Evolutionary conservation across 2,329 filamentous ascomycete species (phyloP).

Genomic region (Diatrype stigma): DNA sequence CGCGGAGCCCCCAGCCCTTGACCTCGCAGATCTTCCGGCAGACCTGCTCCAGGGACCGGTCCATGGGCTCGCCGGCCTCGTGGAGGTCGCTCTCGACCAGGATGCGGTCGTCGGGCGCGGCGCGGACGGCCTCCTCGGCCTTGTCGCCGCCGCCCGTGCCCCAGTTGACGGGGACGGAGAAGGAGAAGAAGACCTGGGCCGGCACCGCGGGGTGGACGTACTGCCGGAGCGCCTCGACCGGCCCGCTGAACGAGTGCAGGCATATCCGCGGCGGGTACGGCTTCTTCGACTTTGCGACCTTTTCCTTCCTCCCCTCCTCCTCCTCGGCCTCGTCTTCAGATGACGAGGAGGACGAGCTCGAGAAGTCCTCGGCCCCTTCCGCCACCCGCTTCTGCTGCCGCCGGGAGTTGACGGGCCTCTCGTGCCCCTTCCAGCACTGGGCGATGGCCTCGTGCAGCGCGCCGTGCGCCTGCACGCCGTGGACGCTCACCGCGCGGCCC

Average conservation of each 20-base stretch:
- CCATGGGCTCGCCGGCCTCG: slow-evolving; percentile 76
- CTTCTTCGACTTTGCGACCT: slow-evolving; percentile 31
- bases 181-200: slow-evolving; percentile 78
- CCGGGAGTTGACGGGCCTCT: slow-evolving; percentile 57
- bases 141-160: slow-evolving; percentile 43
- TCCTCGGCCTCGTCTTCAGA: slow-evolving; percentile 35
- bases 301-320: slow-evolving; percentile 16
- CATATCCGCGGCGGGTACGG: slow-evolving; percentile 86
- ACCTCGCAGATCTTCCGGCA: slow-evolving; percentile 71
- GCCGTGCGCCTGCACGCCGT: slow-evolving; percentile 74
- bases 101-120: slow-evolving; percentile 72
- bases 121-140: slow-evolving; percentile 62
- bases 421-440: slow-evolving; percentile 66
- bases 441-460: slow-evolving; percentile 62
- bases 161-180: slow-evolving; percentile 81
- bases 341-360: too few species aligned
- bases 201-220: slow-evolving; percentile 73
- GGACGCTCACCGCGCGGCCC: slow-evolving; percentile 61
- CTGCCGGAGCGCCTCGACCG: slow-evolving; percentile 68
- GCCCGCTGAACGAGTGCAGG: slow-evolving; percentile 87
- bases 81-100: slow-evolving; percentile 91
- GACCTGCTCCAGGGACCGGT: slow-evolving; percentile 69
- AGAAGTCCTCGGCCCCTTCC: slow-evolving; percentile 43
- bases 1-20: slow-evolving; percentile 71
- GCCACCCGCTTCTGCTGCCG: slow-evolving; percentile 51